Conservation (phyloP, 2,329 filamentous ascomycete species). For the Trichoderma asperellum region DNA sequence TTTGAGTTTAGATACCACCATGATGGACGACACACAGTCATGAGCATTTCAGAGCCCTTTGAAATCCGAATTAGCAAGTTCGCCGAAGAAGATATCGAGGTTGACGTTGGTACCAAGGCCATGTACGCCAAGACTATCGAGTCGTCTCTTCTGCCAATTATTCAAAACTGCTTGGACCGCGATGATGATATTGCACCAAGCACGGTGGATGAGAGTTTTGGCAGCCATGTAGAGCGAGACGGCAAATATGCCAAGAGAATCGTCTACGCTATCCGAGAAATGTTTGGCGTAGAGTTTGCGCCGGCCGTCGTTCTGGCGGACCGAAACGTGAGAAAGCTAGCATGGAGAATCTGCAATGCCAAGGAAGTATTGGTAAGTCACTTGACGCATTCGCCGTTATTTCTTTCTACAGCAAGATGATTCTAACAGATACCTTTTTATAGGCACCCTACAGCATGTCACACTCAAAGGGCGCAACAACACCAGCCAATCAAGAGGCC, state of each 20-base stretch:
- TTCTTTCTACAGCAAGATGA: background rate
- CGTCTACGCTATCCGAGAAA: slow-evolving; percentile 91
- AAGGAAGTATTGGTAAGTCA: slow-evolving; percentile 68
- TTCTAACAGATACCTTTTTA: background rate
- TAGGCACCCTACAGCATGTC: slow-evolving; percentile 76
- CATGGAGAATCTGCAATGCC: slow-evolving; percentile 93
- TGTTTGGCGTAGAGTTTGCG: slow-evolving; percentile 97
- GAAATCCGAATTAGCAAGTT: slow-evolving; percentile 85
- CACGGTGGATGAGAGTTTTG: slow-evolving; percentile 79
- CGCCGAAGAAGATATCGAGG: slow-evolving; percentile 73
- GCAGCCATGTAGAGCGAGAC: slow-evolving; percentile 80
- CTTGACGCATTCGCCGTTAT: slow-evolving; percentile 18
- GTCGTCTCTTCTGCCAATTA: slow-evolving; percentile 74
- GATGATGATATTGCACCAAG: slow-evolving; percentile 88
- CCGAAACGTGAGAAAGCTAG: slow-evolving; percentile 85
- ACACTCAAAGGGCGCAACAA: slow-evolving; percentile 63
- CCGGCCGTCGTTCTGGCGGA: slow-evolving; percentile 91
- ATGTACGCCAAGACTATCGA: slow-evolving; percentile 73
- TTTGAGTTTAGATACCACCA: slow-evolving; percentile 99
- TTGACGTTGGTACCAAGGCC: slow-evolving; percentile 61
- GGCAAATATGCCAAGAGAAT: slow-evolving; percentile 87
- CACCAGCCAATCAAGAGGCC: slow-evolving; percentile 53
- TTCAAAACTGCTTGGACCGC: slow-evolving; percentile 90
- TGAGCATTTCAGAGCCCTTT: slow-evolving; percentile 92
- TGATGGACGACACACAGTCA: slow-evolving; percentile 86